phyloP scores from a whole-genome alignment of 2,329 filamentous ascomycete genomes.

The Fusarium lyarnte region DNA sequence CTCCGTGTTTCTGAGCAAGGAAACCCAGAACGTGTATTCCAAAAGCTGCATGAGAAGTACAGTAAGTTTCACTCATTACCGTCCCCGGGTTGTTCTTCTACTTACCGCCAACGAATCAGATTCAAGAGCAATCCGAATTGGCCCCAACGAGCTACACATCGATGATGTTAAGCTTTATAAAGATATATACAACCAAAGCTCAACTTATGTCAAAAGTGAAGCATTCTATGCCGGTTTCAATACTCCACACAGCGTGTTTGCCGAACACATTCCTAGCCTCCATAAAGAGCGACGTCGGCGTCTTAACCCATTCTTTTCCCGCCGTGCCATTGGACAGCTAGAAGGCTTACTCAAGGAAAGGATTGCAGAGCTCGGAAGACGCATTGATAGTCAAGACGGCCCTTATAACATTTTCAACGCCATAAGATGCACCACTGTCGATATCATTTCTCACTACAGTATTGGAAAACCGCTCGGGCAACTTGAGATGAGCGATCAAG shows the following conservation, averaged over 20 bases:
- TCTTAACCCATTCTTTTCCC: background rate
- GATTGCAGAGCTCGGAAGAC: background rate
- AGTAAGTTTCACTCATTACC: background rate
- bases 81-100: accelerated
- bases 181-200: background rate
- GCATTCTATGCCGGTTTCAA: background rate
- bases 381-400: background rate
- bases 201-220: background rate
- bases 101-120: background rate
- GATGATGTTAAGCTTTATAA: background rate
- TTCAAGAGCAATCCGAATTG: background rate
- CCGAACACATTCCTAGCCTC: background rate
- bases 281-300: background rate
- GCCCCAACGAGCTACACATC: background rate
- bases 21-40: background rate
- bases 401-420: background rate
- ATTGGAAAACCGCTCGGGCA: background rate
- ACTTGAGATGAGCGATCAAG: background rate
- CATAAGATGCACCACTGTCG: background rate
- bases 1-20: background rate
- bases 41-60: background rate
- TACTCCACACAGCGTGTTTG: background rate
- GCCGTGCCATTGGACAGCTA: background rate
- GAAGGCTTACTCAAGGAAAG: background rate
- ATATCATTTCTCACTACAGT: background rate